Percentiles rank a stretch among this genome's conserved stretches.
These are phyloP conservation scores for Triticum monococcum DNA, from an alignment of 176 grass and related monocot genomes.

Conservation along the genomic window DNA sequence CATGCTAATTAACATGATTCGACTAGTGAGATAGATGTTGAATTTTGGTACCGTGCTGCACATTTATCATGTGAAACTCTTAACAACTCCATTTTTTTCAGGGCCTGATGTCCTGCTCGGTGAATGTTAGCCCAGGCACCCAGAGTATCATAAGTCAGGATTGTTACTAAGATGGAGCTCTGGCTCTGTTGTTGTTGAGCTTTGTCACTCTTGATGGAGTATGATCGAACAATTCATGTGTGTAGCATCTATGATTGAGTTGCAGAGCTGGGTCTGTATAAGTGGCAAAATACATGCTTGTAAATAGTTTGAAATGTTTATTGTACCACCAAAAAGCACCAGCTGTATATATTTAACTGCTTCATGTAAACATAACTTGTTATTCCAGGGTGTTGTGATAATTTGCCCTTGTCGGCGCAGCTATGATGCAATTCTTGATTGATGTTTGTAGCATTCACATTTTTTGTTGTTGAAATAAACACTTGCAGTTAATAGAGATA, in stretches of 20 bases:
- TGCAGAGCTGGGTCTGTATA: background rate
- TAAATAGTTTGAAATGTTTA: conserved; percentile 21
- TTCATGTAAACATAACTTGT: background rate
- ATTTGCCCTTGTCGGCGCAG: background rate
- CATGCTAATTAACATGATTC: background rate
- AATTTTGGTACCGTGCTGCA: background rate
- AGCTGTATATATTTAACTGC: background rate
- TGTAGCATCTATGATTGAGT: background rate
- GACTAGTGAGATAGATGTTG: background rate
- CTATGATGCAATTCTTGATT: background rate
- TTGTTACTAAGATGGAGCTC: conserved; percentile 39
- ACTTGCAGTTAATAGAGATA: too few species aligned
- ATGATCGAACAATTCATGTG: background rate
- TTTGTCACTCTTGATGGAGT: background rate
- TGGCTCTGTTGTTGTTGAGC: background rate
- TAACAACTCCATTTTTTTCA: conserved; percentile 6
- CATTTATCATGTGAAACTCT: background rate
- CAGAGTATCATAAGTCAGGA: conserved; percentile 51
- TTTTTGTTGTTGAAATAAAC: too few species aligned
- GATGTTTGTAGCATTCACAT: too few species aligned
- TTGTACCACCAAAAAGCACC: background rate
- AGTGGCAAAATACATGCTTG: background rate
- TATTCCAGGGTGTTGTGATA: background rate
- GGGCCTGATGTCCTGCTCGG: conserved; percentile 46
- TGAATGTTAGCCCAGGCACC: conserved; percentile 47